Base-by-base conservation (phyloP, 1,139 yeast species). In the Insectozyma bohioensis region DNA sequence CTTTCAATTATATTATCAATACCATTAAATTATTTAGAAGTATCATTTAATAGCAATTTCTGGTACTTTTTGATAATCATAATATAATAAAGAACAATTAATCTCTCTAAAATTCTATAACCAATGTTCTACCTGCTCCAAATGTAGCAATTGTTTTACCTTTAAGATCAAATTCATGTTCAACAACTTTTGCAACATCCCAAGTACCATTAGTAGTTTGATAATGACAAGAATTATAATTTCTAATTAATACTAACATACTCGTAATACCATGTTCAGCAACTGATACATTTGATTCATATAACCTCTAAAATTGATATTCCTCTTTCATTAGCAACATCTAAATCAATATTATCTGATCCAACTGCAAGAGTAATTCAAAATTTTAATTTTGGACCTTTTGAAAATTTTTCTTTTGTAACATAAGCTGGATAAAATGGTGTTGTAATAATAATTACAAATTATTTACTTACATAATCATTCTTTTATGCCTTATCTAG, bases 111-210 rank as follows among this genome's bases (percentile, higher is more conserved):
- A 16, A 84, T 84, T 42, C 88, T 72, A 66, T 75, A 80, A 18
- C 94, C 95, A 49, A 85, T 85, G n/a, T 84, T 56, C 94, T 74
- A 36, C 95, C 94, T 25, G 85, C 84, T 38, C 92, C 95, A 43
- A 84, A 85, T 25, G 92, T 83, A 18, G 85, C 84, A 40, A 85
- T 65, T 16, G 78, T 82, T 61, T 84, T 85, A 42, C 76, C 85
- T 56, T 85, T 94, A 43, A 85, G 57, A 51, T 85, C 94, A 47
- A 75, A 85, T 25, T 82, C 78, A 51, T 80, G 78, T 60, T 80
- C 80, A 36, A 90, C 86, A 35, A 77, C 76, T 16, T 73, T 88
- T 19, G 92, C 92, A 50, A 85, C 85, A 51, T 85, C 84, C 94
- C 94, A 84, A 25, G 63, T 68, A 24, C 80, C 81, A 27, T 55